Percentiles rank a stretch among this genome's conserved stretches.
Evolutionary conservation across 2,329 filamentous ascomycete species (phyloP).

Genomic region (Calonectria honghensis): DNA sequence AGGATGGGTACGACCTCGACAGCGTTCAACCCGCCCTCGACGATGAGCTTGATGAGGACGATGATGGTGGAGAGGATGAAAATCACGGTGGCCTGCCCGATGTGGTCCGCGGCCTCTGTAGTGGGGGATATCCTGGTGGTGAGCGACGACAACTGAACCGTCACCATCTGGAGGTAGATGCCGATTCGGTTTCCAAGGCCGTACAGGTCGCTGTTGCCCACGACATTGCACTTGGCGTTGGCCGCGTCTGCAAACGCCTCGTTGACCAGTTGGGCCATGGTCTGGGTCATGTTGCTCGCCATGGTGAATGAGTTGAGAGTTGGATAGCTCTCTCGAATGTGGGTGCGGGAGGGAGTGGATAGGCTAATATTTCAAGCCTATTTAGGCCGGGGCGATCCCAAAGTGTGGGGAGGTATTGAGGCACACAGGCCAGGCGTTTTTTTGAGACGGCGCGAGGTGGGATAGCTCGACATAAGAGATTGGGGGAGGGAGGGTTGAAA

Average conservation of each 20-base stretch:
- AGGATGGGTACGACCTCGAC: conserved; percentile 34
- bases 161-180: conserved; percentile 35
- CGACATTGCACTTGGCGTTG: neutral
- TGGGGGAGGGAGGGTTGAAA: neutral
- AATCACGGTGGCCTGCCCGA: conserved; percentile 29
- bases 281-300: conserved; percentile 5
- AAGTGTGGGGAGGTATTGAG: neutral
- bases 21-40: neutral
- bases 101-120: conserved; percentile 18
- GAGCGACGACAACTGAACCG: conserved; percentile 30
- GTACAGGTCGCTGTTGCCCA: conserved; percentile 29
- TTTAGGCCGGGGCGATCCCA: neutral
- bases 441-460: neutral
- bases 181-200: conserved; percentile 31
- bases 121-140: conserved; percentile 16
- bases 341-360: neutral
- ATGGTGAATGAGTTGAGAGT: neutral
- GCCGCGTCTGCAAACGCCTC: neutral
- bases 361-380: conserved; percentile 13
- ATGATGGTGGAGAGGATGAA: conserved; percentile 26
- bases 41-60: conserved; percentile 12
- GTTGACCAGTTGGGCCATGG: neutral
- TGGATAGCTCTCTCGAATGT: neutral
- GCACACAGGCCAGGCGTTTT: conserved; percentile 12
- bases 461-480: neutral